phyloP scores from a whole-genome alignment of 2,329 filamentous ascomycete species.

The Hypoxylon sp. region DNA sequence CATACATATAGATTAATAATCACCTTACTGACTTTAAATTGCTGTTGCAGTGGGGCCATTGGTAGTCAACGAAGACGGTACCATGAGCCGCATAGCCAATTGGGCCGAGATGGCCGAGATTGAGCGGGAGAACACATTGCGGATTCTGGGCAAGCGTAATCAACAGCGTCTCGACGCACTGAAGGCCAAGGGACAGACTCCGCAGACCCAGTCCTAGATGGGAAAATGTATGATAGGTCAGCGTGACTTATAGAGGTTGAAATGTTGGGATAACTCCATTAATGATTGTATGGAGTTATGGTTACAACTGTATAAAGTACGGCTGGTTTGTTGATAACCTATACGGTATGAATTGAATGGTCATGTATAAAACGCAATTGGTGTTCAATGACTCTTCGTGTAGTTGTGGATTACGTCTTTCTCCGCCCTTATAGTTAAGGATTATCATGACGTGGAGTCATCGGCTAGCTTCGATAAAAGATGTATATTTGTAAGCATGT shows the following conservation, averaged over 20 bases:
- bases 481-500: slow-evolving; percentile 29
- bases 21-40: slow-evolving; percentile 17
- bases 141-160: slow-evolving; percentile 78
- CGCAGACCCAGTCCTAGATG: slow-evolving; percentile 23
- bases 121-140: slow-evolving; percentile 76
- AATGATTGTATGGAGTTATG: not conserved
- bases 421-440: not conserved
- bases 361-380: not conserved
- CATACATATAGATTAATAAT: not conserved
- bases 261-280: not conserved
- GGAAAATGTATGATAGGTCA: slow-evolving; percentile 8
- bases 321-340: not conserved
- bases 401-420: not conserved
- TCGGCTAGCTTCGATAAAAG: not conserved
- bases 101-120: slow-evolving; percentile 79
- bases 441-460: not conserved
- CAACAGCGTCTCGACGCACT: slow-evolving; percentile 71
- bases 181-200: slow-evolving; percentile 57
- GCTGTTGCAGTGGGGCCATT: slow-evolving; percentile 72
- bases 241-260: not conserved
- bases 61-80: slow-evolving; percentile 81
- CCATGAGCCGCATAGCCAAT: slow-evolving; percentile 78
- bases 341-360: slow-evolving; percentile 3
- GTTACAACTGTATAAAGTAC: not conserved
- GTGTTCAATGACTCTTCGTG: not conserved